These are phyloP conservation scores for Zygoascus tannicola DNA, from an alignment of 805 yeast species.

Conservation along the genomic window DNA sequence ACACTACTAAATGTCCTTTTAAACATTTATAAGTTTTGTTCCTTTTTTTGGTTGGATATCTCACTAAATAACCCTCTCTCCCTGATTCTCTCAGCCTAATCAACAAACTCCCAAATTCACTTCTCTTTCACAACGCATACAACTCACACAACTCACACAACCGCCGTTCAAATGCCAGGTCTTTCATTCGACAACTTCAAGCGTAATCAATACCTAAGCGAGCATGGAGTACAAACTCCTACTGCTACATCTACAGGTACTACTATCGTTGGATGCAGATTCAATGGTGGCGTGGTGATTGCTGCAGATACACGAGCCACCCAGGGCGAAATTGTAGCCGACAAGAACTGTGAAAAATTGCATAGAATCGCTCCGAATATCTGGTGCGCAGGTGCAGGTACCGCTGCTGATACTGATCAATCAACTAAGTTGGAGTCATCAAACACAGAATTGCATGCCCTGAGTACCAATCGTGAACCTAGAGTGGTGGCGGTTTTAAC, in stretches of 20 bases:
- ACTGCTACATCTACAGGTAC: constrained; percentile 97
- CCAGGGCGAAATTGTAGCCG: constrained; percentile 92
- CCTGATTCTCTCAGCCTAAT: not conserved
- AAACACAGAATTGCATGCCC: constrained; percentile 80
- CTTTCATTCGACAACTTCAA: constrained; percentile 88
- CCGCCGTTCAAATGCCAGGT: constrained; percentile 56
- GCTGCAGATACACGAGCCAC: constrained; percentile 99
- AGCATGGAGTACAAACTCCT: constrained; percentile 69
- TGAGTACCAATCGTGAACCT: constrained; percentile 78
- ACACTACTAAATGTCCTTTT: too few species aligned
- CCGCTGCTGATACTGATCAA: constrained; percentile 99
- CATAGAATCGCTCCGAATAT: constrained; percentile 83
- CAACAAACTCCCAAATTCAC: not conserved
- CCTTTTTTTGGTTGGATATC: not conserved
- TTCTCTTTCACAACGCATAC: not conserved
- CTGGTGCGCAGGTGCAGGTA: constrained; percentile 99
- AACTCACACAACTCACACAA: constrained; percentile 7
- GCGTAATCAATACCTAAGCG: constrained; percentile 68
- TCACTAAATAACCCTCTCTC: not conserved
- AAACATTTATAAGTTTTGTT: too few species aligned
- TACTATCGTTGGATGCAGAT: constrained; percentile 95
- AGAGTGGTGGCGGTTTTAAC: constrained; percentile 91
- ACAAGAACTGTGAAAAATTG: constrained; percentile 92
- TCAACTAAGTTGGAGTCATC: constrained; percentile 90
- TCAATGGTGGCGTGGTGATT: constrained; percentile 87